phyloP scores from a whole-genome alignment of 257 asterid genomes.

The Solanum megistacrolobum region DNA sequence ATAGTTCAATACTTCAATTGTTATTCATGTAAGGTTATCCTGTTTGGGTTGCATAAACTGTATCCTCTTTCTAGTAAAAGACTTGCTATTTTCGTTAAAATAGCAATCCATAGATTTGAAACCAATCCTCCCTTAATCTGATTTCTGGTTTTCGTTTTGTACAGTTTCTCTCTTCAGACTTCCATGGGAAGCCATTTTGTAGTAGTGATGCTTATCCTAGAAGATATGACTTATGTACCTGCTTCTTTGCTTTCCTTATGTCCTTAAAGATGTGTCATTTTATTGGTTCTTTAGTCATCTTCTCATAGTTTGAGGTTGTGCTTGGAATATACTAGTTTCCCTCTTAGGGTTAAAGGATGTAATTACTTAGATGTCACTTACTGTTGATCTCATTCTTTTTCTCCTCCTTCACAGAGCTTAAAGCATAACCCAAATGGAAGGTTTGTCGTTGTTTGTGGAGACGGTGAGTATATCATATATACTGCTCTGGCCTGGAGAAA shows the following conservation, averaged over 20 bases:
- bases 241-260: neutral
- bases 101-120: neutral
- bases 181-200: neutral
- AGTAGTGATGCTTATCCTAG: neutral
- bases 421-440: slow-evolving; percentile 98
- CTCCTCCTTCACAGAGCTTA: slow-evolving; percentile 48
- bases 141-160: neutral
- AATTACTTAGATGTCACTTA: neutral
- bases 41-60: neutral
- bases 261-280: neutral
- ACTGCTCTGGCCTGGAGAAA: slow-evolving; percentile 99
- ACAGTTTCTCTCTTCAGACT: neutral
- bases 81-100: neutral
- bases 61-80: neutral
- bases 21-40: neutral
- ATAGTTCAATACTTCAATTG: neutral
- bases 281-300: neutral
- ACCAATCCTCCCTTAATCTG: neutral
- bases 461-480: slow-evolving; percentile 89
- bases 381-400: neutral
- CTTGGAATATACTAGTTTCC: neutral
- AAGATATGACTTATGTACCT: neutral
- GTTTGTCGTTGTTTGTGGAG: slow-evolving; percentile 97
- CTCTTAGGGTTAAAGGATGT: neutral
- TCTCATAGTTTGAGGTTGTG: neutral